Conservation (phyloP, 257 asterid genomes). For the Solanum tarapatanum region DNA sequence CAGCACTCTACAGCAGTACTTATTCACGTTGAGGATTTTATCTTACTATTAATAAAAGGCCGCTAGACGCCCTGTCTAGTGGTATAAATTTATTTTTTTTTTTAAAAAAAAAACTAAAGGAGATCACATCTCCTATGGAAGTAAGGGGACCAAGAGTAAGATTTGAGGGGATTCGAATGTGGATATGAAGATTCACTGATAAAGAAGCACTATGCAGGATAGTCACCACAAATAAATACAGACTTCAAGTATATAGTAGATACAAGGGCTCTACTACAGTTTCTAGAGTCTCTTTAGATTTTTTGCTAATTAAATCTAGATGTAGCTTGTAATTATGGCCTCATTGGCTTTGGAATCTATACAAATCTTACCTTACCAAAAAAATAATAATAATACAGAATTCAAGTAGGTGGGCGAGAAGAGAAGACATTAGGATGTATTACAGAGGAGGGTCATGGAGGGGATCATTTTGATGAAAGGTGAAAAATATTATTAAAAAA, state of each 20-base stretch:
- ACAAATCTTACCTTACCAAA: neutral
- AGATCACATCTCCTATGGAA: neutral
- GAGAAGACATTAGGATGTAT: neutral
- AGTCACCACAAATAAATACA: neutral
- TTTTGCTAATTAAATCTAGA: neutral
- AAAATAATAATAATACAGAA: neutral
- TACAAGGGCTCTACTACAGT: neutral
- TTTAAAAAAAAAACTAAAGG: neutral
- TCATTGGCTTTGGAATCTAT: neutral
- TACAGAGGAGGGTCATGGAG: neutral
- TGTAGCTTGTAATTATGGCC: neutral
- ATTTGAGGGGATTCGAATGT: neutral
- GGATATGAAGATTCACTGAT: neutral
- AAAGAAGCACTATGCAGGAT: neutral
- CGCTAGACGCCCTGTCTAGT: no score
- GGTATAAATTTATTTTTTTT: no score
- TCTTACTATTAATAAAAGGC: no score
- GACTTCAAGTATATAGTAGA: neutral
- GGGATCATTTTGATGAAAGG: neutral
- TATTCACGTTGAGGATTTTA: no score
- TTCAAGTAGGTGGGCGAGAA: neutral
- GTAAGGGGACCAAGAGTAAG: neutral
- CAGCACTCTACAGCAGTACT: no score
- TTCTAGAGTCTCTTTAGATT: neutral
- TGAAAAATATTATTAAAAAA: neutral